Evolutionary conservation across 1,139 yeast species (phyloP), one percentile per base, ranked within the genome.

Genomic region (Meyerozyma sp.): DNA sequence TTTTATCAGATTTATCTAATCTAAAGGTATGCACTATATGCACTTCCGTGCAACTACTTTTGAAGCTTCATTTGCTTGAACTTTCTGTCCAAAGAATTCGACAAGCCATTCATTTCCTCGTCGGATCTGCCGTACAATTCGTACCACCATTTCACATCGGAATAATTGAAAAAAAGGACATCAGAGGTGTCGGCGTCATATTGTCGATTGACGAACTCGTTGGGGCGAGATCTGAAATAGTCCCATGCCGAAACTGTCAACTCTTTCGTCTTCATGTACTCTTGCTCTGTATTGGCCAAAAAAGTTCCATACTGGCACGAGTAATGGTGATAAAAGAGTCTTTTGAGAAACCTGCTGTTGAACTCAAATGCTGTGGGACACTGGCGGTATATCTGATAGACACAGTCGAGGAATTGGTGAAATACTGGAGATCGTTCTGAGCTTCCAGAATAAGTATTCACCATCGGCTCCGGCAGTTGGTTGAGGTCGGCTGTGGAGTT

Each of bases 251-350:
- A 82, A 18, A 87, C 71, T 0, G 97, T 87, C 13, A 72, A 66
- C 2, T 66, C 58, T 8, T 56, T 60, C 0, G 78, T 65, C 11
- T 70, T 59, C 23, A 63, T 64, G 8, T 66, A 56, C 49, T 89
- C 96, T 40, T 68, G 62, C 57, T 93, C 96, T 34, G 77, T 75
- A 57, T 93, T 86, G 54, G 79, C 81, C 42, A 94, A 62, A 56
- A 93, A 93, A 1, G 96, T 81, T 3, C 98, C 98, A 61, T 90
- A 93, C 60, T 93, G 98, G 58, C 98, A 90, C 1, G 97, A 87
- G 58, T 91, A 89, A 40, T 86, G 70, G 62, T 93, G 98, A 57
- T 93, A 93, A 30, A 89, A 74, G 43, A 93, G 66, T 41, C 98
- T 67, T 53, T 96, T 77, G 51, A 94, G 64, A 55, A 93, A 90